Percentiles rank a stretch among this genome's conserved stretches.
phyloP scores from a whole-genome alignment of 176 grass and related monocot species.

The Oryza glumipatula region DNA sequence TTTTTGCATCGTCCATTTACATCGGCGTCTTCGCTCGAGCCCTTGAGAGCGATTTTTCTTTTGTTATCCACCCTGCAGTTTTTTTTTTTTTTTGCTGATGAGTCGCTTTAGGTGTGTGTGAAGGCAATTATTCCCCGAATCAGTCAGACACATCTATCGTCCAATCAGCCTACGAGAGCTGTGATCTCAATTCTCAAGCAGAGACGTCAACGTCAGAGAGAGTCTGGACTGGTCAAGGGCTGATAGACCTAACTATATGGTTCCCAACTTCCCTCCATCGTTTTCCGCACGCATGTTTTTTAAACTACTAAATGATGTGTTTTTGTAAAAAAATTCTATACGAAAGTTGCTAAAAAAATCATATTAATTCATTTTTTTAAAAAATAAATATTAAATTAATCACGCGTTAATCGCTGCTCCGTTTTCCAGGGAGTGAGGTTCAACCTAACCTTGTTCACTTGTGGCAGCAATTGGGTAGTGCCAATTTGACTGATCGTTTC shows the following conservation, averaged over 20 bases:
- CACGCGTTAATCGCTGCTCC: too few species aligned
- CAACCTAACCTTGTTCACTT: not conserved
- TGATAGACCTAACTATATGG: conserved; percentile 16
- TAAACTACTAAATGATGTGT: too few species aligned
- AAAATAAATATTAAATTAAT: too few species aligned
- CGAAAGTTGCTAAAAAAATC: too few species aligned
- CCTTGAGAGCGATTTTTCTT: not conserved
- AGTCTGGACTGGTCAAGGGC: not conserved
- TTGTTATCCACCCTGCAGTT: not conserved
- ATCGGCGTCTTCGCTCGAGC: not conserved
- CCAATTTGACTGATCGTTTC: too few species aligned
- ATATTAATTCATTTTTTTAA: too few species aligned
- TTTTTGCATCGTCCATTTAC: not conserved
- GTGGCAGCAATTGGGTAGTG: not conserved
- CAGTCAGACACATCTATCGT: not conserved
- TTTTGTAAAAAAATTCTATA: too few species aligned
- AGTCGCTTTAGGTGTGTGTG: not conserved
- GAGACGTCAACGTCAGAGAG: conserved; percentile 4
- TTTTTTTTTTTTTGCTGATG: not conserved
- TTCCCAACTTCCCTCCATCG: too few species aligned
- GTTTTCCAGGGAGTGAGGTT: too few species aligned
- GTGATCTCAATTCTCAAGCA: not conserved
- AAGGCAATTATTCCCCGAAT: conserved; percentile 32
- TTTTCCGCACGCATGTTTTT: too few species aligned
- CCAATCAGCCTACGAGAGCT: not conserved